Evolutionary conservation across 768 basidiomycete species (phyloP).

Genomic region (Antrodiella citrinella): DNA sequence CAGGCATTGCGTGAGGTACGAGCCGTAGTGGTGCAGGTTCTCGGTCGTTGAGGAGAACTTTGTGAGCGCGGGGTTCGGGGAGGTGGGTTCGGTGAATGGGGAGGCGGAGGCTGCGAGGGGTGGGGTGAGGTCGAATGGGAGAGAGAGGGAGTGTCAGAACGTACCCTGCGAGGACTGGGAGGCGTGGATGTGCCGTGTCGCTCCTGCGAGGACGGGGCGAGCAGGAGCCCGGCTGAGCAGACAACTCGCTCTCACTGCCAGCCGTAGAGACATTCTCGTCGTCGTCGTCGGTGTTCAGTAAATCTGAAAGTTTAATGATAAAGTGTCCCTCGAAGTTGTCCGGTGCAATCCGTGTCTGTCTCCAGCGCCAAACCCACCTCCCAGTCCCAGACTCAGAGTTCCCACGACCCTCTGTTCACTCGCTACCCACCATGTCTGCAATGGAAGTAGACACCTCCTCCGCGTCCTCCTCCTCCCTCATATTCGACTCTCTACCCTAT

Average conservation of each 20-base stretch:
- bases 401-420: conserved; percentile 5
- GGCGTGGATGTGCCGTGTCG: conserved; percentile 36
- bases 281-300: no score
- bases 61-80: conserved; percentile 75
- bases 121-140: background rate
- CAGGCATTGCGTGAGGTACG: conserved; percentile 86
- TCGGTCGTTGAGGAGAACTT: conserved; percentile 68
- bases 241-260: conserved; percentile 35
- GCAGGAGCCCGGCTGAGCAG: conserved; percentile 33
- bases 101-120: conserved; percentile 47
- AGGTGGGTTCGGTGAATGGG: conserved; percentile 86
- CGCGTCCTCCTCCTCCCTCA: no score
- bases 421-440: conserved; percentile 10
- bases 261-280: conserved; percentile 42
- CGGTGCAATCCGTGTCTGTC: no score
- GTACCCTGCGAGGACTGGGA: conserved; percentile 37
- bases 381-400: background rate
- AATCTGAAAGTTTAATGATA: no score
- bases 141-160: background rate
- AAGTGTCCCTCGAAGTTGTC: no score
- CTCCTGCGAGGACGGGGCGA: conserved; percentile 22
- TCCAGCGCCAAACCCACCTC: background rate
- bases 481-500: conserved; percentile 88
- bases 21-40: conserved; percentile 83
- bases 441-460: no score